phyloP scores from a whole-genome alignment of 768 basidiomycete species.

The Kwoniella heveanensis region DNA sequence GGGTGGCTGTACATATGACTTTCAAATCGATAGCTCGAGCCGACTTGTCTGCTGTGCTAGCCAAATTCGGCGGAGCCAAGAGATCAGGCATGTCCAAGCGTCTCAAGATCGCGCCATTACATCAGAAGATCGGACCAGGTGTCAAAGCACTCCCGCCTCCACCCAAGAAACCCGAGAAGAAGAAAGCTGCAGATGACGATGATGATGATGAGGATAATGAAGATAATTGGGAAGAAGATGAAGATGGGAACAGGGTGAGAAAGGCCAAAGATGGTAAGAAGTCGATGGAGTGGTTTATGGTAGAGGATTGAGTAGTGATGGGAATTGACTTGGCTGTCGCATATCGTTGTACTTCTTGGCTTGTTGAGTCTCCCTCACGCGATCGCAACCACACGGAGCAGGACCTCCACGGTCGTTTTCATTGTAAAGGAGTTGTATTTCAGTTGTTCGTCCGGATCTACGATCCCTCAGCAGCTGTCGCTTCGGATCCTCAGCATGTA shows the following conservation, averaged over 20 bases:
- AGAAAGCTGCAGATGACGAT: constrained; percentile 44
- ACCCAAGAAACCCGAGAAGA: constrained; percentile 44
- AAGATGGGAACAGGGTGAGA: constrained; percentile 17
- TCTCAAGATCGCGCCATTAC: constrained; percentile 39
- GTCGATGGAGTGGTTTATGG: constrained; percentile 48
- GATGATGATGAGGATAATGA: constrained; percentile 43
- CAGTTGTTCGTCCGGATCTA: no score
- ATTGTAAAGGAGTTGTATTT: no score
- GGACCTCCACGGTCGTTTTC: no score
- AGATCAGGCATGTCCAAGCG: constrained; percentile 42
- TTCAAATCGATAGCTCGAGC: constrained; percentile 45
- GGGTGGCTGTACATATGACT: no score
- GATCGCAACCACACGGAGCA: no score
- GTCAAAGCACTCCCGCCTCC: constrained; percentile 46
- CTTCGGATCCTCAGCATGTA: no score
- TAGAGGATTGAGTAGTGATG: constrained; percentile 37
- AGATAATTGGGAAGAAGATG: constrained; percentile 30
- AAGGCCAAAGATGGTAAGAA: constrained; percentile 34
- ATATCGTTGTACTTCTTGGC: no score
- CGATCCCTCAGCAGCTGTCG: no score
- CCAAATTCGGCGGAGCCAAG: constrained; percentile 42
- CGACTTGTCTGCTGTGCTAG: constrained; percentile 36
- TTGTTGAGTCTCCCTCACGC: no score
- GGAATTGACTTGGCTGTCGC: no score
- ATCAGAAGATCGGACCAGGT: constrained; percentile 48